Evolutionary conservation across 2,329 filamentous ascomycete species (phyloP), one percentile per base, ranked within the genome.

Genomic region (Cercospora canescens): DNA sequence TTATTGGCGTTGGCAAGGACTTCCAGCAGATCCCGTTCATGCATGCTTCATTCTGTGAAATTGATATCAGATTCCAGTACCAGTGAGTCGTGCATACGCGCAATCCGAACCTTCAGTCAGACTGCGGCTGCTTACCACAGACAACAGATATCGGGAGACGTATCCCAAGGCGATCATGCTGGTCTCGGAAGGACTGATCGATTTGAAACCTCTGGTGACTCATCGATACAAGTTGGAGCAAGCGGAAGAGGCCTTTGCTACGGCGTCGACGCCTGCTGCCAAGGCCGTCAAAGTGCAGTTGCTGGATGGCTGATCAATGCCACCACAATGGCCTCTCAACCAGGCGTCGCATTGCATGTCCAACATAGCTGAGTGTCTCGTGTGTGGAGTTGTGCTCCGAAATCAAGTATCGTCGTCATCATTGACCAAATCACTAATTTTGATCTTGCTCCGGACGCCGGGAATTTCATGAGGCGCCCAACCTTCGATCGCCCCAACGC

Each of bases 111-210:
- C 8, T 14, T 24, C 12, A 3, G 1, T 6, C 18, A 6, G 24
- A 35, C 18, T 32, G 30, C 39, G 55, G 60, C 55, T 62, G 59
- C 57, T 55, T 30, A 59, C 39, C 7, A 14, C 45, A 18, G 16
- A 28, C 28, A 30, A 16, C 34, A 66, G 64, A 41, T 81, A 80
- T 64, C 73, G 75, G 41, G 76, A 81, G 63, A 80, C 77, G 1
- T 81, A 79, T 65, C 77, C 79, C 8, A 81, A 75, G 59, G 81
- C 79, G 0, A 77, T 83, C 67, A 75, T 76, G 62, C 71, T 83
- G 50, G 76, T 79, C 1, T 74, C 73, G 5, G 76, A 78, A 52
- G 78, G 79, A 0, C 63, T 80, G 54, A 76, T 80, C 55, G 72
- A 80, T 61, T 57, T 80, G 62, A 79, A 79, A 65, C 77, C 77